Base-by-base conservation (phyloP, 2,329 filamentous ascomycete genomes). In the Fonsecaea nubica region DNA sequence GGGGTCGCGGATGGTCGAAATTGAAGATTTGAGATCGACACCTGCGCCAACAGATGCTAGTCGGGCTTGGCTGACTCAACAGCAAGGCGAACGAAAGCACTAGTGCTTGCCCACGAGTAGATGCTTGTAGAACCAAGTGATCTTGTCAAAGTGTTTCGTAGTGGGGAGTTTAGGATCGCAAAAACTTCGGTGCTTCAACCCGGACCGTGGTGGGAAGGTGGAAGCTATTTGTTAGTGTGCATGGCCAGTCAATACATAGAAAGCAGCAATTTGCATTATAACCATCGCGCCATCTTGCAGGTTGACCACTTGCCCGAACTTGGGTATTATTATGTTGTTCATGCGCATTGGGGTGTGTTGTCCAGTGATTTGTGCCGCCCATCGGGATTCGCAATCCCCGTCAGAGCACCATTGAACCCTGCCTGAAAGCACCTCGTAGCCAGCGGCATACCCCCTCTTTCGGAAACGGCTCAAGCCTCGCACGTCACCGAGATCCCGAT, bases 1-100 rank as follows among this genome's bases (percentile, higher is more conserved):
- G 30, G 36, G 9, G 18, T 3, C 15, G 35, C 2, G 63, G 63
- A 12, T 65, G 63, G 63, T 62, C 63, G 12, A 58, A 21, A 54
- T 53, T 65, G 18, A 18, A 56, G 25, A 18, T 30, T 13, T 62
- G 45, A 50, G 21, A 9, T 21, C 10, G 48, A 21, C 2, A 33
- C 21, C 3, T 7, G 21, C 13, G 13, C 15, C 25, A 18, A n/a
- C 35, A 36, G 32, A 32, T 15, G 33, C 33, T n/a, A 36, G 13
- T 9, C 38, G 9, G 8, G 13, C 4, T 2, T 10, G 8, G 52
- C 0, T 8, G 25, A 13, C 10, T 54, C 30, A 55, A 15, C 18
- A 30, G 38, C 8, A 62, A 32, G 15, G 12, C 10, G 0, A 35
- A 10, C 8, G 36, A 33, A 32, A 7, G 25, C 56, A 8, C 10